Evolutionary conservation across 2,329 filamentous ascomycete species (phyloP), one percentile per base, ranked within the genome.

Genomic region (Fusarium palustre): DNA sequence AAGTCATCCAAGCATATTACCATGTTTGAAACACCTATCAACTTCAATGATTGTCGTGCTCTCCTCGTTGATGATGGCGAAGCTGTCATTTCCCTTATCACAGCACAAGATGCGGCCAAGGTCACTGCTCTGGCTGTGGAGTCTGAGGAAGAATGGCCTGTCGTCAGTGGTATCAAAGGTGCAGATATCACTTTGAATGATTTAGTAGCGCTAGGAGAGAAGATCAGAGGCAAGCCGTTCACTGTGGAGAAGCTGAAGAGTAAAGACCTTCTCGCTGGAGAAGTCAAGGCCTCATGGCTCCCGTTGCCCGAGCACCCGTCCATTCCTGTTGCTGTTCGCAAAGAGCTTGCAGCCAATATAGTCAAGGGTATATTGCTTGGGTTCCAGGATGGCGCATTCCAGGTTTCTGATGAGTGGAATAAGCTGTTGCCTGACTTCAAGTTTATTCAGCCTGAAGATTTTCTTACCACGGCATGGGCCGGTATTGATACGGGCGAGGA

Each of bases 1-100:
- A 78, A 81, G 42, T 81, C 85, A 0, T 74, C 81, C 9, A 84
- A 81, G 36, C 77, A 85, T 33, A 69, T 88, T 0, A 69, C 76
- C 2, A 75, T 79, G 0, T 71, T 84, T 3, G 75, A 84, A 18
- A 78, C 67, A 0, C 60, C 77, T 2, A 73, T 84, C 33, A 79
- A 84, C 68, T 81, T 82, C 33, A n/a, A 80, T 15, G 74, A 79
- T 8, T 74, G 78, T 2, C 81, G 82, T 15, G 83, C 80, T 1
- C 77, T 86, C 3, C 58, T 81, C 2, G 62, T 83, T 1, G 79
- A 83, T 0, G 82, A 80, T 11, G 70, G 77, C 3, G 81, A 86
- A 11, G 75, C 82, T n/a, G 72, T 75, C 12, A 50, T 86, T 13
- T 85, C 81, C 1, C 63, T 86, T 0, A 87, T 83, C 1, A 80